These are phyloP conservation scores for Dryas integrifolia DNA, from an alignment of 331 rosid genomes.

Conservation along the genomic window DNA sequence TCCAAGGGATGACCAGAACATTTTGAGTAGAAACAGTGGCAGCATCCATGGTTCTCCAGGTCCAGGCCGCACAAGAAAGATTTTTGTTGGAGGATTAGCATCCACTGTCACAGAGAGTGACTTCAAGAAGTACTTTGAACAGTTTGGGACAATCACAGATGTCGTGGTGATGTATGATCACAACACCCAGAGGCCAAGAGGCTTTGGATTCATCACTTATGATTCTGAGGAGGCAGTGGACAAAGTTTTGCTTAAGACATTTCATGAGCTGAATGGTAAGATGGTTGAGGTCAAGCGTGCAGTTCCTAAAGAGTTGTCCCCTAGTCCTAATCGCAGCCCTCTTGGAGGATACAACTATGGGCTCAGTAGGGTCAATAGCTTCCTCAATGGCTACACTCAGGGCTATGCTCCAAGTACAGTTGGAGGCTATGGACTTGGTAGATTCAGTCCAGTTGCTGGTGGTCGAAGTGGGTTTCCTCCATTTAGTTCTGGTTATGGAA, in stretches of 20 bases:
- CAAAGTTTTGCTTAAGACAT: conserved; percentile 37
- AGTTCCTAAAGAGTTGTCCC: conserved; percentile 41
- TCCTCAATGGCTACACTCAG: conserved; percentile 41
- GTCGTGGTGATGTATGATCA: conserved; percentile 48
- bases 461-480: conserved; percentile 40
- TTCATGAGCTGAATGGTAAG: conserved; percentile 42
- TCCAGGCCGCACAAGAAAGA: conserved; percentile 40
- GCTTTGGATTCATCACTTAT: conserved; percentile 40
- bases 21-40: conserved; percentile 35
- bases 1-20: conserved; percentile 42
- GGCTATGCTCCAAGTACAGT: conserved; percentile 35
- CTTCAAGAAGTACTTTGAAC: conserved; percentile 40
- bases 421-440: conserved; percentile 41
- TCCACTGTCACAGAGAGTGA: conserved; percentile 44
- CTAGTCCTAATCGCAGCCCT: conserved; percentile 44
- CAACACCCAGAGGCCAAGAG: conserved; percentile 42
- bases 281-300: conserved; percentile 47
- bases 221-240: conserved; percentile 43
- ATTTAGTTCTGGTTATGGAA: conserved; percentile 40
- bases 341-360: conserved; percentile 38
- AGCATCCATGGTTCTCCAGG: conserved; percentile 41
- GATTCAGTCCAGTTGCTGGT: conserved; percentile 38
- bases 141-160: conserved; percentile 42
- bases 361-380: conserved; percentile 40
- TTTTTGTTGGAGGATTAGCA: conserved; percentile 45